Evolutionary conservation across 805 yeast species (phyloP).

Genomic region (Saccharomycopsis microspora): DNA sequence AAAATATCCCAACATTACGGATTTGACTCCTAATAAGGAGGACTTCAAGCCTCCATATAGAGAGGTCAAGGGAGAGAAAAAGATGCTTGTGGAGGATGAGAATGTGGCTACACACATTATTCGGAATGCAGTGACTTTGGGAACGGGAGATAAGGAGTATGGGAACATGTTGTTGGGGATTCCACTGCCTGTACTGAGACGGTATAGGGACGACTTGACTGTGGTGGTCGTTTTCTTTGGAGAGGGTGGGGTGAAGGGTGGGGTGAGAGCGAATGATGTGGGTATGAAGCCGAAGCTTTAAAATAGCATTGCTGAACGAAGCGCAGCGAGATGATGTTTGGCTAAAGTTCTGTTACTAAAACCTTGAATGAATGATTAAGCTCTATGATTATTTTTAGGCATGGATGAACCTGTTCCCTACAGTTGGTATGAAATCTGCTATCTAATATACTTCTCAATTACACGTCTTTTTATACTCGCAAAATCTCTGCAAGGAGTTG

Average conservation of each 20-base stretch:
- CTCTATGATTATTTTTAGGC: background rate
- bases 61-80: conserved; percentile 33
- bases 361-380: background rate
- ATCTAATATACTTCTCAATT: background rate
- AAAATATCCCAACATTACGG: conserved; percentile 46
- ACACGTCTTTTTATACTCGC: too few species aligned
- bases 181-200: conserved; percentile 83
- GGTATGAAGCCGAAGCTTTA: too few species aligned
- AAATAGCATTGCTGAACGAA: too few species aligned
- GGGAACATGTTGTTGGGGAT: conserved; percentile 81
- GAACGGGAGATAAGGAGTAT: conserved; percentile 79
- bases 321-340: too few species aligned
- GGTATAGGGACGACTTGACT: conserved; percentile 91
- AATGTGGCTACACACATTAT: conserved; percentile 90
- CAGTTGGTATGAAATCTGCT: background rate
- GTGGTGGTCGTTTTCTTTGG: conserved; percentile 95
- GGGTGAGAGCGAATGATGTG: too few species aligned
- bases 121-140: conserved; percentile 80
- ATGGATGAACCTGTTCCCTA: background rate
- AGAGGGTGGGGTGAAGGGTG: conserved; percentile 28
- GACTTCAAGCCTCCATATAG: conserved; percentile 66
- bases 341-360: background rate
- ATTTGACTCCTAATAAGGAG: conserved; percentile 47
- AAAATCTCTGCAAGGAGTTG: too few species aligned
- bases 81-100: conserved; percentile 56